phyloP scores from a whole-genome alignment of 805 yeast genomes.

The Sugiyamaella lignohabitans region DNA sequence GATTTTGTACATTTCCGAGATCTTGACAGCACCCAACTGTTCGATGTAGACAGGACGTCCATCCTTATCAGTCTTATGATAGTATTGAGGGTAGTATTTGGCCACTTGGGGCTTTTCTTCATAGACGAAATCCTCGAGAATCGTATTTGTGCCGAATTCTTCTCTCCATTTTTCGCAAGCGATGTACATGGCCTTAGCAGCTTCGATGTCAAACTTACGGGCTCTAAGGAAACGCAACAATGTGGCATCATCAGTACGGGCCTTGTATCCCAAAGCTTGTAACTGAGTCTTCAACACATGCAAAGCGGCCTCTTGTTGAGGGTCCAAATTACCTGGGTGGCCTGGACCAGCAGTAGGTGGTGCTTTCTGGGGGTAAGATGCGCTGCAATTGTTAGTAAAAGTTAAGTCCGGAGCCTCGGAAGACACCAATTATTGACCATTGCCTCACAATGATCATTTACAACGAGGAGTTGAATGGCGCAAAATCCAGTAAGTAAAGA shows the following conservation, averaged over 20 bases:
- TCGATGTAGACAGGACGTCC: slow-evolving; percentile 96
- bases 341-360: slow-evolving; percentile 66
- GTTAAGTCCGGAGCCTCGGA: background rate
- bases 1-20: slow-evolving; percentile 85
- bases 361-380: slow-evolving; percentile 64
- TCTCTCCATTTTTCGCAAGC: slow-evolving; percentile 90
- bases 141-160: slow-evolving; percentile 79
- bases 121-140: slow-evolving; percentile 81
- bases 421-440: too few species aligned
- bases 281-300: slow-evolving; percentile 53
- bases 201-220: slow-evolving; percentile 79
- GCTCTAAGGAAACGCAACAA: slow-evolving; percentile 83
- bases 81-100: slow-evolving; percentile 88
- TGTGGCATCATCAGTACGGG: slow-evolving; percentile 82
- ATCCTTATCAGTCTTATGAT: slow-evolving; percentile 93
- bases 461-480: too few species aligned
- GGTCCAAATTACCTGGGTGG: slow-evolving; percentile 71
- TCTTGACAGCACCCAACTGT: slow-evolving; percentile 85
- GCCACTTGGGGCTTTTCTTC: slow-evolving; percentile 91
- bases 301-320: slow-evolving; percentile 57
- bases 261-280: slow-evolving; percentile 57
- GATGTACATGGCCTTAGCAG: slow-evolving; percentile 75
- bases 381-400: slow-evolving; percentile 21
- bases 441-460: too few species aligned
- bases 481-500: too few species aligned